Evolutionary conservation across 2,329 filamentous ascomycete species (phyloP), one percentile per base, ranked within the genome.

Genomic region (Pseudocercospora vitis): DNA sequence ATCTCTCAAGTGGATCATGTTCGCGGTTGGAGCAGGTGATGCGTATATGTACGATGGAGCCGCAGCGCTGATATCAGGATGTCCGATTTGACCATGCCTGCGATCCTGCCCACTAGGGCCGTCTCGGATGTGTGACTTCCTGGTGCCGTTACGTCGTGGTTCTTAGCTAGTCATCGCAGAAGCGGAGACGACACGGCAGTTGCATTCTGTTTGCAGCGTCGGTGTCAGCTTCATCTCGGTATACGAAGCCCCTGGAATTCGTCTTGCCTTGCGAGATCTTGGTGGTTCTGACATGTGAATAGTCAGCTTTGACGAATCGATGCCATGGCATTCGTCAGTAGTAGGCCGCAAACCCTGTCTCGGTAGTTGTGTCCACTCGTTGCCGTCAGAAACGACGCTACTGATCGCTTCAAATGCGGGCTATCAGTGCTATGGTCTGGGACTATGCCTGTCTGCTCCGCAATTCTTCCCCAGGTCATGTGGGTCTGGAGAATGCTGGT

Each of bases 161-260:
- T 21, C 14, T 14, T 18, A 21, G 37, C 37, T 24, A n/a, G 24
- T 12, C 3, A 12, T 42, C 1, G 19, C 14, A 26, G 37, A 42
- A 24, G 37, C 12, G 37, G 37, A 42, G 37, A 23, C 21, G 21
- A 12, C 37, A 42, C 37, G 37, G 37, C 37, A 42, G 21, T 42
- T 42, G 21, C n/a, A 1, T 42, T n/a, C 4, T 26, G 8, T 29
- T 29, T 11, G 26, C 11, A 29, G 6, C 26, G 26, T 29, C 26
- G 26, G 26, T 29, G 6, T 11, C n/a, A n/a, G n/a, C n/a, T n/a
- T n/a, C n/a, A n/a, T n/a, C n/a, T n/a, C n/a, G n/a, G n/a, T 9
- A 19, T 19, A 37, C 33, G 33, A 37, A 37, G 2, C 1, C 3
- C 5, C 4, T 3, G n/a, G 32, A 7, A 35, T 35, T 2, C 12